Evolutionary conservation across 441 rosid genomes (phyloP).

Genomic region (Dalechampia spathulata): DNA sequence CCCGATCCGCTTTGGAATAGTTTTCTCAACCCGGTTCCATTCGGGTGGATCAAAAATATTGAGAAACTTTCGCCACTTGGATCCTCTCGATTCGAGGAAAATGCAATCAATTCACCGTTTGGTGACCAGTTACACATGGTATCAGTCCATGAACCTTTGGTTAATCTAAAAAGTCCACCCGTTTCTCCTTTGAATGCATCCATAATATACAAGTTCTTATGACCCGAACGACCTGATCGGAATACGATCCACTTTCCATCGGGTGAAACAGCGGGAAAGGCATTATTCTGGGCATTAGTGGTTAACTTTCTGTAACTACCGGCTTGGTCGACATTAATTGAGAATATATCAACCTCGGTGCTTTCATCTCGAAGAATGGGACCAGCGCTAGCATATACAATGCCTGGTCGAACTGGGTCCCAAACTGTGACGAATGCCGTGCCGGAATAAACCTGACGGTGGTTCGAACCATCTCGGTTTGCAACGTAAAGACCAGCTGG

Average conservation of each 20-base stretch:
- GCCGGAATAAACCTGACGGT: constrained; percentile 34
- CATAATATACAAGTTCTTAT: constrained; percentile 77
- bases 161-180: constrained; percentile 43
- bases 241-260: constrained; percentile 74
- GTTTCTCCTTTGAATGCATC: constrained; percentile 61
- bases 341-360: constrained; percentile 56
- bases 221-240: constrained; percentile 69
- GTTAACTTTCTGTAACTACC: constrained; percentile 44
- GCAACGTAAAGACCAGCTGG: constrained; percentile 83
- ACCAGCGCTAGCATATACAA: constrained; percentile 61
- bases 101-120: constrained; percentile 62
- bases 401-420: constrained; percentile 63
- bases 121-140: constrained; percentile 90
- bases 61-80: constrained; percentile 72
- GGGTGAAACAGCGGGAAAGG: constrained; percentile 74
- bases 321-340: constrained; percentile 43
- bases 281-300: constrained; percentile 60
- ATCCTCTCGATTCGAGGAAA: constrained; percentile 58
- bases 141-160: constrained; percentile 74
- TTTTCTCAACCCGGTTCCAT: constrained; percentile 68
- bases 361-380: constrained; percentile 61
- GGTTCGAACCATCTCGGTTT: constrained; percentile 64
- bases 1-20: constrained; percentile 57
- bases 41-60: constrained; percentile 64
- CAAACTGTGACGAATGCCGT: constrained; percentile 66